Conservation (phyloP, 257 asterid genomes). For the Nicotiana obtusifolia region DNA sequence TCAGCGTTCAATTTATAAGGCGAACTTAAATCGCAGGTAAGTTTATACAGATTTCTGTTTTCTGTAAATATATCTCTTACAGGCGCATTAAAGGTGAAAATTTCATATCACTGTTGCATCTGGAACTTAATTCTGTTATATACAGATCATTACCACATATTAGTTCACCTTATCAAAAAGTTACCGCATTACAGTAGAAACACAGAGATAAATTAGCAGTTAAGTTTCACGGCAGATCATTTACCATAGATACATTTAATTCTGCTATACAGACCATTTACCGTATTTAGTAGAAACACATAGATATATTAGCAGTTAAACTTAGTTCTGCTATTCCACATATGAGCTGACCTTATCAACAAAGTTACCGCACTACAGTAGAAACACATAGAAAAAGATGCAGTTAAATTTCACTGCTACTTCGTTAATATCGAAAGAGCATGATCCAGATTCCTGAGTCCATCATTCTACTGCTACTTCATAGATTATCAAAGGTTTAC, state of each 20-base stretch:
- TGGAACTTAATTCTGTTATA: neutral
- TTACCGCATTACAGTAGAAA: neutral
- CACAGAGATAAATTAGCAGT: neutral
- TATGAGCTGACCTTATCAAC: neutral
- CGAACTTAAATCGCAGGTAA: neutral
- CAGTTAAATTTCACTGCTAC: neutral
- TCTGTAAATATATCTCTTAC: neutral
- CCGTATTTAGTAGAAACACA: neutral
- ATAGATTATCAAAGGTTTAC: neutral
- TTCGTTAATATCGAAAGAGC: neutral
- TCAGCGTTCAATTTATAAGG: neutral
- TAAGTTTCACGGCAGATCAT: neutral
- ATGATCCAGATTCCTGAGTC: neutral
- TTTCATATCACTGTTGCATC: neutral
- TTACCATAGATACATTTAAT: neutral
- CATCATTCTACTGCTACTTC: neutral
- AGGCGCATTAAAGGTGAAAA: neutral
- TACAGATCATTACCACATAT: neutral
- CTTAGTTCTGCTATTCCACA: neutral
- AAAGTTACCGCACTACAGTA: neutral
- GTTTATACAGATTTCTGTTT: neutral
- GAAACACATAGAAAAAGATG: neutral
- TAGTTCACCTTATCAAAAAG: neutral
- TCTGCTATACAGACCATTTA: neutral
- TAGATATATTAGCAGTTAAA: neutral